Base-by-base conservation (phyloP, 2,329 filamentous ascomycete genomes). In the Graphium sp. region DNA sequence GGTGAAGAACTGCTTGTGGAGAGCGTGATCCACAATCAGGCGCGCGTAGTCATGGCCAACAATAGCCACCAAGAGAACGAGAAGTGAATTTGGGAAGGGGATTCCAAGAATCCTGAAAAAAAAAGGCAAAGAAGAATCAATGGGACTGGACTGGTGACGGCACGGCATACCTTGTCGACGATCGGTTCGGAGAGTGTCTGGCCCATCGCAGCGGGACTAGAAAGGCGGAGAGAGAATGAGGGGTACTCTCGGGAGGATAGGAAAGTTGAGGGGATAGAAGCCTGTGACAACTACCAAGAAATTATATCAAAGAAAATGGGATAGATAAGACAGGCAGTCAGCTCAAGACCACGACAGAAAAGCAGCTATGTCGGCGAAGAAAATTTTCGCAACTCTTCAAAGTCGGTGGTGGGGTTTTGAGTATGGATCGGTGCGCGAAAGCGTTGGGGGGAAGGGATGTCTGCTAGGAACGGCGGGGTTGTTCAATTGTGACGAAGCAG, bases 151-250 rank as follows among this genome's bases (percentile, higher is more conserved):
- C 14, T 15, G 27, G 28, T 17, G 14, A 14, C 39, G 18, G 24
- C 25, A 37, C 34, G 35, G 56, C 70, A 53, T 69, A 98, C 89
- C 85, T 98, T 98, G 53, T 95, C 89, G 55, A 93, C 80, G 49
- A 98, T 85, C 48, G 89, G 89, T 67, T 98, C 89, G 48, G 87
- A 95, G 51, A 98, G 76, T 57, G 89, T 98, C 68, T 98, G 89
- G 71, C 89, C 89, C 89, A 98, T 98, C 59, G 51, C 53, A 49
- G 50, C 42, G 42, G 31, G 29, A 35, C 33, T 28, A 25, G 33
- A 25, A 39, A 42, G 36, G 42, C 39, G 42, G 24, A 29, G 29
- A 32, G 21, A 15, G 15, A 18, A 28, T 21, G 28, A 25, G 32
- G 25, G 24, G 32, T 22, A 31, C 15, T 15, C 7, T 17, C 18